Percentiles rank a stretch among this genome's conserved stretches.
These are phyloP conservation scores for Euphorbia schlechtendalii DNA, from an alignment of 441 rosid genomes.

Conservation along the genomic window DNA sequence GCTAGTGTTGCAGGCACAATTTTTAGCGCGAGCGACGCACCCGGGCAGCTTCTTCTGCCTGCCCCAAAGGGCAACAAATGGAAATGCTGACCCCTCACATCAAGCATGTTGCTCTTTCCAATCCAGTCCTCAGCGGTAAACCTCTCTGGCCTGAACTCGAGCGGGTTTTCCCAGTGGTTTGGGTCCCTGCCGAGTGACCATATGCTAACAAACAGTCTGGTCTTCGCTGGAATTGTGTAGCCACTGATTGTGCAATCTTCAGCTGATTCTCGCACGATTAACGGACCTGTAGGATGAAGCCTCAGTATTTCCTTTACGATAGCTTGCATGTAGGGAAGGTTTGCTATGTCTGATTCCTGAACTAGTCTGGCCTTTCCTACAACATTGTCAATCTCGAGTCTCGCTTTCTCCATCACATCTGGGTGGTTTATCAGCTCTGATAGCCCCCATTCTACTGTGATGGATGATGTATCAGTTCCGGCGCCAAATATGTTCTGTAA, in stretches of 20 bases:
- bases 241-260: conserved; percentile 44
- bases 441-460: conserved; percentile 37
- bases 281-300: conserved; percentile 53
- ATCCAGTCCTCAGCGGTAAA: conserved; percentile 32
- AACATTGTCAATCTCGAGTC: conserved; percentile 25
- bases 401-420: conserved; percentile 26
- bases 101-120: too few relatives aligned
- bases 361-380: conserved; percentile 26
- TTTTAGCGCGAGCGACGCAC: conserved; percentile 41
- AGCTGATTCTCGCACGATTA: conserved; percentile 47
- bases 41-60: conserved; percentile 76
- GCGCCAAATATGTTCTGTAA: conserved; percentile 36
- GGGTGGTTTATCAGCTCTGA: conserved; percentile 37
- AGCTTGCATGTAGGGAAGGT: conserved; percentile 31
- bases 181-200: conserved; percentile 62
- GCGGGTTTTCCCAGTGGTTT: conserved; percentile 53
- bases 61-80: conserved; percentile 54
- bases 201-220: conserved; percentile 46
- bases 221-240: conserved; percentile 46
- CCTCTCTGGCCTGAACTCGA: conserved; percentile 60
- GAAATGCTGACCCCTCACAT: conserved; percentile 42
- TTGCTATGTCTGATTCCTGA: conserved; percentile 28
- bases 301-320: conserved; percentile 32
- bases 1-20: conserved; percentile 45
- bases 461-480: conserved; percentile 37